Base-by-base conservation (phyloP, 2,329 filamentous ascomycete species). In the Samsoniella hepiali region DNA sequence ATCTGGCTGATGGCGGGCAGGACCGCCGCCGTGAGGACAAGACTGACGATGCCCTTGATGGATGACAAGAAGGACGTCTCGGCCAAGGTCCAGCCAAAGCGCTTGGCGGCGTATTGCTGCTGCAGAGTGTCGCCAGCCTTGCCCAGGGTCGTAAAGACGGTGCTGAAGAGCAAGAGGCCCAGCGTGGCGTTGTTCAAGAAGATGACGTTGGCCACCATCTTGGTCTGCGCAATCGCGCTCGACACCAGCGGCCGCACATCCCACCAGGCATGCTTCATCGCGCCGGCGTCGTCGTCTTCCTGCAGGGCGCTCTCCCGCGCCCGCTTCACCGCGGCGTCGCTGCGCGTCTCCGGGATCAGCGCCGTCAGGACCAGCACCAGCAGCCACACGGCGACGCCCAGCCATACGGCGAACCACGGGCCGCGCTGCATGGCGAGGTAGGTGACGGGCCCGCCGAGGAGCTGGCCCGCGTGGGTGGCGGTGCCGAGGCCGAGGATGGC, bases 401-500 rank as follows among this genome's bases (percentile, higher is more conserved):
- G 47, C 42, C 64, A 64, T 2, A 34, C 1, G 4, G 34, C 54
- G 29, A 67, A 63, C 65, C 65, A 66, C 5, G 58, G 55, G 40
- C 64, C 65, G 32, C 47, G 44, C 13, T 61, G 59, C 45, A 69
- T 68, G 54, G 66, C 56, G 17, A 65, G 57, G 29, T 67, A 68
- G 9, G 60, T 64, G 13, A 68, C 55, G 22, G 63, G 66, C 38
- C 67, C 65, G 27, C 64, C 63, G 32, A 69, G 53, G 1, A 69
- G 62, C 15, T 54, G 51, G 36, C 63, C 64, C 13, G 54, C 57
- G 40, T 66, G 60, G 10, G 61, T 49, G 11, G 65, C 63, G 27
- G 66, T 65, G 6, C 58, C 65, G 36, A 69, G 60, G 53, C 63
- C 67, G 17, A 66, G 65, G 49, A 68, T 67, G 1, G 65, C 61